These are phyloP conservation scores for Heracleum sosnowskyi DNA, from an alignment of 129 eudicot genomes.

Conservation along the genomic window DNA sequence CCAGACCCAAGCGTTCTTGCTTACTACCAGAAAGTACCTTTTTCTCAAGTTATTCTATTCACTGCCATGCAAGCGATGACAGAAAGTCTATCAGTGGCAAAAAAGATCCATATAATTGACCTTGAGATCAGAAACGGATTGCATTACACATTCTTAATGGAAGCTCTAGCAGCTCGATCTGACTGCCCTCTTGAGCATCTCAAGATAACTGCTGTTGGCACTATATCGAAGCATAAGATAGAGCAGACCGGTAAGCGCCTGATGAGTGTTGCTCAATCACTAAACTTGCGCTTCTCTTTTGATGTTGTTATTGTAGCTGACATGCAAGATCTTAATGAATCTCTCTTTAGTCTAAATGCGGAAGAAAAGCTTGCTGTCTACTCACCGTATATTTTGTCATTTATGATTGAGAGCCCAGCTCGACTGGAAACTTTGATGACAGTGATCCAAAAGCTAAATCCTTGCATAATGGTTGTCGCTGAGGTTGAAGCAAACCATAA, in stretches of 20 bases:
- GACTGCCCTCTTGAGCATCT: slow-evolving; percentile 9
- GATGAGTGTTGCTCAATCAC: slow-evolving; percentile 11
- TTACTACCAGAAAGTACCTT: slow-evolving; percentile 1
- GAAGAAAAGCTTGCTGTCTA: slow-evolving; percentile 1
- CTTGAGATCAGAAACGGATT: slow-evolving; percentile 1
- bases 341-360: neutral
- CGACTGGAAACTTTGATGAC: neutral
- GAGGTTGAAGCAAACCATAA: slow-evolving; percentile 8
- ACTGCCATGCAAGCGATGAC: neutral
- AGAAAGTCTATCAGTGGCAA: neutral
- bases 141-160: slow-evolving; percentile 9
- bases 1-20: neutral
- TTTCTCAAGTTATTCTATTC: slow-evolving; percentile 3
- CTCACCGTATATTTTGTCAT: neutral
- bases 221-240: neutral
- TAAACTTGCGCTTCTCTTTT: slow-evolving; percentile 19
- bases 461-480: neutral
- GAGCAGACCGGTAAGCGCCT: slow-evolving; percentile 17
- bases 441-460: slow-evolving; percentile 1
- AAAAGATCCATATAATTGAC: slow-evolving; percentile 9
- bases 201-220: slow-evolving; percentile 24
- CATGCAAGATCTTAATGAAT: slow-evolving; percentile 4
- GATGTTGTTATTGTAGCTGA: slow-evolving; percentile 5
- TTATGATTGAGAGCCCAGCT: neutral
- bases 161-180: slow-evolving; percentile 17